A percentile compares a stretch with the other conserved stretches of the same genome.
Evolutionary conservation across 2,329 filamentous ascomycete genomes (phyloP).

Genomic region (Pezicula neosporulosa): DNA sequence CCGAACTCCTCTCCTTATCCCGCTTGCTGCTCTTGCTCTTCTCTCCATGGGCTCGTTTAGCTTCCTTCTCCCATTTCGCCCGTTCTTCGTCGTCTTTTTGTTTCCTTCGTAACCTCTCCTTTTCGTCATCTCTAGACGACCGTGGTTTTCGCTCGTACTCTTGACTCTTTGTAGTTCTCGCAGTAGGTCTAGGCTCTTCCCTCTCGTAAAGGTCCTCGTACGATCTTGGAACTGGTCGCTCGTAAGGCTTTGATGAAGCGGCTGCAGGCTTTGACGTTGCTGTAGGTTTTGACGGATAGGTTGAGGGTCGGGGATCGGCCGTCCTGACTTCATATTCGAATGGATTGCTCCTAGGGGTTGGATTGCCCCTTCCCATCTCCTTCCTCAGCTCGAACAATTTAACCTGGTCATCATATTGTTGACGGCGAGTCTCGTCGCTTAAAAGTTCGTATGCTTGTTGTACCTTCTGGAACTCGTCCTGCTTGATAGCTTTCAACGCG

Average conservation of each 20-base stretch:
- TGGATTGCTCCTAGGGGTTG: conserved; percentile 40
- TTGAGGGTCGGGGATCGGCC: conserved; percentile 43
- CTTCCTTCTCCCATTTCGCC: conserved; percentile 26
- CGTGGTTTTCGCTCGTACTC: conserved; percentile 30
- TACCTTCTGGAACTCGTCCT: conserved; percentile 86
- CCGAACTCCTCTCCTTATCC: conserved; percentile 26
- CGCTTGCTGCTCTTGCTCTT: conserved; percentile 26
- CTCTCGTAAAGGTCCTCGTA: conserved; percentile 46
- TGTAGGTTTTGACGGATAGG: conserved; percentile 36
- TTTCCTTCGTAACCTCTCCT: conserved; percentile 27
- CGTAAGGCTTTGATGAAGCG: conserved; percentile 26
- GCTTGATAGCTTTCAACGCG: conserved; percentile 70
- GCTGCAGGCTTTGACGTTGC: conserved; percentile 32
- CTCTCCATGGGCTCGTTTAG: conserved; percentile 22
- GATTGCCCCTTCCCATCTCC: conserved; percentile 37
- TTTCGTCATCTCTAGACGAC: conserved; percentile 28
- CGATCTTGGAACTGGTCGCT: conserved; percentile 27
- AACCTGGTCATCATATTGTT: conserved; percentile 75
- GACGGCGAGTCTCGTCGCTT: conserved; percentile 68
- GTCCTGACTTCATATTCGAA: conserved; percentile 45
- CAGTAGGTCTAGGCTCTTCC: conserved; percentile 32
- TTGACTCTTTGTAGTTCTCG: conserved; percentile 46
- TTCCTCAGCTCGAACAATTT: conserved; percentile 60
- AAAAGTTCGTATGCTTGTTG: conserved; percentile 92
- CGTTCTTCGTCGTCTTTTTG: conserved; percentile 28